These are phyloP conservation scores for Plantago major DNA, from an alignment of 257 asterid genomes.

Conservation along the genomic window DNA sequence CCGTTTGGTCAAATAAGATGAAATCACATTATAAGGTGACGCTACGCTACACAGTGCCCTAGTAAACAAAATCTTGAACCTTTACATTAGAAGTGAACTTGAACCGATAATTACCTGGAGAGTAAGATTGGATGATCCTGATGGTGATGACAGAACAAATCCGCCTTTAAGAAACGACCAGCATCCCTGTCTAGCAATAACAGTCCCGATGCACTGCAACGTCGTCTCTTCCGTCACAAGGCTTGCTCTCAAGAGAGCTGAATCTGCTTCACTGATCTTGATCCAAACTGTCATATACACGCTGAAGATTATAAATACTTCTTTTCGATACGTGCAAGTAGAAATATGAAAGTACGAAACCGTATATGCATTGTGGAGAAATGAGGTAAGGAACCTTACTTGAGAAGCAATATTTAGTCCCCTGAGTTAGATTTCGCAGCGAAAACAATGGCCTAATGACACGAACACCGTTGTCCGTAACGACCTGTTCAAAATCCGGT, in stretches of 20 bases:
- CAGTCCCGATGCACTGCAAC: constrained; percentile 35
- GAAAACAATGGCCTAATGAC: constrained; percentile 27
- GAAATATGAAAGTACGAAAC: background rate
- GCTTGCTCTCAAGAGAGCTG: constrained; percentile 29
- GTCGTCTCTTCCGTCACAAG: constrained; percentile 24
- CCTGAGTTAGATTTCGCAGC: constrained; percentile 30
- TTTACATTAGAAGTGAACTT: no score
- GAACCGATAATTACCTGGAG: constrained; percentile 21
- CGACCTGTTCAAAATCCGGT: constrained; percentile 16
- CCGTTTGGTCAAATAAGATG: no score
- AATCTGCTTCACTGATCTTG: constrained; percentile 28
- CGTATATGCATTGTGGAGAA: background rate
- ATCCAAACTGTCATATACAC: constrained; percentile 35
- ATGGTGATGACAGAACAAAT: constrained; percentile 25
- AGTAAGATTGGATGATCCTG: constrained; percentile 26
- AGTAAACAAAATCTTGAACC: no score
- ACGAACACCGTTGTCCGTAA: constrained; percentile 20
- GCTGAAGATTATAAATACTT: background rate
- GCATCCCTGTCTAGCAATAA: constrained; percentile 39
- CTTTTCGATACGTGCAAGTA: no score
- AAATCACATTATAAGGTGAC: no score
- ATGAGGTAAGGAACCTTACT: constrained; percentile 24
- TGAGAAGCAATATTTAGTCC: constrained; percentile 41
- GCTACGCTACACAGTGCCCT: no score
- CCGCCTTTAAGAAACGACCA: constrained; percentile 59